Evolutionary conservation across 1,139 yeast species (phyloP), one percentile per base, ranked within the genome.

Genomic region (Yamadazyma dushanensis): DNA sequence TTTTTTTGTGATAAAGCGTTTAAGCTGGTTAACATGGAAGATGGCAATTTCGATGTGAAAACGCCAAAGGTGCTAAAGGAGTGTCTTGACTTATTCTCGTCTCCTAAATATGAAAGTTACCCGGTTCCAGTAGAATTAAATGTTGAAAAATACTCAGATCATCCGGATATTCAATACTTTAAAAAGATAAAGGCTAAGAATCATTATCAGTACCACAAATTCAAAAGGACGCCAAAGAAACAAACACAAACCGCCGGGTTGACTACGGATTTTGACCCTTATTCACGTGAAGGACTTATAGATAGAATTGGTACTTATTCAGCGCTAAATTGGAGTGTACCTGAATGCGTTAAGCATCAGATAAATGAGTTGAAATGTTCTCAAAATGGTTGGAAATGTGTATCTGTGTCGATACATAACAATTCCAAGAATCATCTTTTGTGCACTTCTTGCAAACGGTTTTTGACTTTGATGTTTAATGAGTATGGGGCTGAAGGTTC

Each of bases 161-260:
- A 69, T 44, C 72, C 74, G 2, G 72, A 66, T 43, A 59, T 68
- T 33, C 67, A 62, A 44, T 66, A 59, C 50, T 69, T 69, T 44
- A 61, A 60, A 32, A 48, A 51, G 16, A 57, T 69, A 14, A 68
- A 69, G 42, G 40, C 51, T 5, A 61, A 61, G 34, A 60, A 68
- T 46, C 73, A 68, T 42, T 69, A 50, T 41, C 50, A 53, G 15
- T 67, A 66, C 43, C 74, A 68, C 41, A 58, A 54, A 33, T 51
- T 56, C 14, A 63, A 61, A 36, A 40, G 22, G 34, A 43, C 40
- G 30, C 48, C 43, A 29, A 38, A 25, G 34, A 46, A 31, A 29
- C 26, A 21, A 22, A 43, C 16, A 22, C 46, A 27, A 41, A 40
- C 29, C 41, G 41, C 34, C 34, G 46, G 36, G 25, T 45, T 45